phyloP scores from a whole-genome alignment of 2,329 filamentous ascomycete genomes.

The Pseudogymnoascus sp. region DNA sequence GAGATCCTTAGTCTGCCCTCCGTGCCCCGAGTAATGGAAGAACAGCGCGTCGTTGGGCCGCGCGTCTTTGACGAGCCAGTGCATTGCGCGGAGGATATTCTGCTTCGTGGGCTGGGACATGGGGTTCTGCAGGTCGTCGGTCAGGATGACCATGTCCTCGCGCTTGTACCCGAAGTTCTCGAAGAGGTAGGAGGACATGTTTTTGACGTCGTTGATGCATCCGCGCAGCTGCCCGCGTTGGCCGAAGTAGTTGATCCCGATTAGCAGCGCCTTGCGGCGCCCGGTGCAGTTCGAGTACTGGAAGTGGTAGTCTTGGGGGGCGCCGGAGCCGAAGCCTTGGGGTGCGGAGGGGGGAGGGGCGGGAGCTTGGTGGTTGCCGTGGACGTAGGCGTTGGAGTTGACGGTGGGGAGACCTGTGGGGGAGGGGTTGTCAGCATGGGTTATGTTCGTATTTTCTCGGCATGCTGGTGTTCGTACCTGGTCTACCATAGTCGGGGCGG shows the following conservation, averaged over 20 bases:
- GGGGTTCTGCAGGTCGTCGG: constrained; percentile 92
- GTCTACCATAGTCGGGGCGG: constrained; percentile 41
- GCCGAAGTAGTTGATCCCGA: constrained; percentile 95
- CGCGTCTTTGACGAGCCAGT: constrained; percentile 94
- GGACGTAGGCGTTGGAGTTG: constrained; percentile 46
- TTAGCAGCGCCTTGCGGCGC: constrained; percentile 76
- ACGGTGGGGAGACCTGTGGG: constrained; percentile 32
- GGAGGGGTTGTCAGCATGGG: constrained; percentile 4
- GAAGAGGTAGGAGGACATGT: constrained; percentile 87
- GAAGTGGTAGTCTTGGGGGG: constrained; percentile 72
- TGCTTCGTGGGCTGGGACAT: constrained; percentile 96
- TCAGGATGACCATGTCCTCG: constrained; percentile 95
- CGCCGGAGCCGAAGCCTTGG: constrained; percentile 71
- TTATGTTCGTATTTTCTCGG: neutral
- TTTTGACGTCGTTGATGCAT: constrained; percentile 96
- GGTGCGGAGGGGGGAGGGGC: constrained; percentile 58
- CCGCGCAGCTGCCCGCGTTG: constrained; percentile 84
- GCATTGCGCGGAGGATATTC: constrained; percentile 92
- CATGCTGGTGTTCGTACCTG: constrained; percentile 33
- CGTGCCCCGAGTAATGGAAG: constrained; percentile 92
- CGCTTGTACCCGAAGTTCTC: constrained; percentile 86
- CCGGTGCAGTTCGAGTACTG: constrained; percentile 90
- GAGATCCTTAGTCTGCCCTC: constrained; percentile 71
- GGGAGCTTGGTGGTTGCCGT: constrained; percentile 52
- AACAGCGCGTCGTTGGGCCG: constrained; percentile 89